Base-by-base conservation (phyloP, 371 early-diverging fungal genomes). In the Capillidium rhysosporum region DNA sequence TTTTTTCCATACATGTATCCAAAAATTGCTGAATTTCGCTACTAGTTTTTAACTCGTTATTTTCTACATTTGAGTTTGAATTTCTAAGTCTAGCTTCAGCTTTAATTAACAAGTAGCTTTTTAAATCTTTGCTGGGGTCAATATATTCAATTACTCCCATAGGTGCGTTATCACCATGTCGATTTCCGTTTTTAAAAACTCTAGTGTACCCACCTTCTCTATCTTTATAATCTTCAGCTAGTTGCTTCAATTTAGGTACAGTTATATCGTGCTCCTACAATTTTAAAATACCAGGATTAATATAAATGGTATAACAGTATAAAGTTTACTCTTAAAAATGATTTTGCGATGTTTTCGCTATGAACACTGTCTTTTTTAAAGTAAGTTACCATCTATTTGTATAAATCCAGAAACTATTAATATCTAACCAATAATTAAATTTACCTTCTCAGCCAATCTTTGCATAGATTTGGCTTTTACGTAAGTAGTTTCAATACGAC, bases 381-480 rank as follows among this genome's bases (percentile, higher is more conserved):
- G 49, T 82, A 68, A 18, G 84, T 83, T 43, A 87, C 76, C 77
- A 87, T 83, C 65, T 72, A 58, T 46, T 40, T 1, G 25, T n/a
- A 20, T 28, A n/a, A n/a, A n/a, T n/a, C n/a, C n/a, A n/a, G n/a
- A n/a, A 38, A 20, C 14, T 25, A 40, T 5, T 30, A 28, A 10
- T 9, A 25, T 38, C 24, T 2, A 25, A 18, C 47, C 12, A 4
- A 25, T 26, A 10, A 12, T 8, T 18, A 12, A 30, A 24, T 40
- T 52, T 63, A 82, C 80, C 73, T 80, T 70, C 63, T 96, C 93
- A 23, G 84, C 92, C 49, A 82, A 65, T 40, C 82, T 78, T 65
- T 84, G 72, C 41, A 94, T 66, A 63, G 86, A 87, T 65, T 89
- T 92, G 25, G 96, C 97, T 63, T 92, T 91, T 12, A 95, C 82